Percentiles rank a stretch among this genome's conserved stretches.
phyloP scores from a whole-genome alignment of 163 green algal genomes.

The Volvox carteri region DNA sequence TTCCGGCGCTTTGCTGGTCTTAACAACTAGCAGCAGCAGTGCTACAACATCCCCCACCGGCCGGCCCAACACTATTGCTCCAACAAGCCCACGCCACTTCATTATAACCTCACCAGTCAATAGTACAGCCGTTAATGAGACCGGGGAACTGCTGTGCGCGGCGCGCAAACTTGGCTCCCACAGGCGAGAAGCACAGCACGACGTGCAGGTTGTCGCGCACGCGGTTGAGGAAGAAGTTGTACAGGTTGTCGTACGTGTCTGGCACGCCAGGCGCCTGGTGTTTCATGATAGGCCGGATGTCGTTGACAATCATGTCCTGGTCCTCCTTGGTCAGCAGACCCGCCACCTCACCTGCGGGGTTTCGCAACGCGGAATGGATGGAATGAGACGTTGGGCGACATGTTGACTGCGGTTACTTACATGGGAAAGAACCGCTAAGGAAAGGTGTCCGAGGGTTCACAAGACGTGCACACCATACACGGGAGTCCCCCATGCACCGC shows the following conservation, averaged over 20 bases:
- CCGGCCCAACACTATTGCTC: no score
- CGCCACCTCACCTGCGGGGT: conserved; percentile 82
- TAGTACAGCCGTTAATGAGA: conserved; percentile 95
- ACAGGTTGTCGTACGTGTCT: conserved; percentile 95
- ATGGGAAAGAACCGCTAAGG: neutral
- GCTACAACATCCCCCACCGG: no score
- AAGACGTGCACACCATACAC: no score
- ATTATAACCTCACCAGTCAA: conserved; percentile 90
- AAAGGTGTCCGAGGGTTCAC: no score
- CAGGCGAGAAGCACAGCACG: conserved; percentile 94
- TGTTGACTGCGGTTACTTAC: no score
- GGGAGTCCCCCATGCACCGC: no score
- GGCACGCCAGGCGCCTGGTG: conserved; percentile 71
- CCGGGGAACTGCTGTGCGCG: conserved; percentile 91
- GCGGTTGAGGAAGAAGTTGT: conserved; percentile 93
- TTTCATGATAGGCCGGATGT: conserved; percentile 93
- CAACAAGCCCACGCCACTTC: no score
- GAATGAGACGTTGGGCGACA: no score
- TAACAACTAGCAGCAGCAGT: no score
- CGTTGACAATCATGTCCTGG: conserved; percentile 94
- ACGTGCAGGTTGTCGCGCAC: conserved; percentile 95
- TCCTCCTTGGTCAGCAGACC: conserved; percentile 96
- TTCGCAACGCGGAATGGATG: neutral
- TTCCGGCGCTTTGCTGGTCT: no score
- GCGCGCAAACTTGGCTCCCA: conserved; percentile 89